Percentiles rank a stretch among this genome's conserved stretches.
Evolutionary conservation across 495 filamentous ascomycete genomes (phyloP).

Genomic region (Trichoderma virens): DNA sequence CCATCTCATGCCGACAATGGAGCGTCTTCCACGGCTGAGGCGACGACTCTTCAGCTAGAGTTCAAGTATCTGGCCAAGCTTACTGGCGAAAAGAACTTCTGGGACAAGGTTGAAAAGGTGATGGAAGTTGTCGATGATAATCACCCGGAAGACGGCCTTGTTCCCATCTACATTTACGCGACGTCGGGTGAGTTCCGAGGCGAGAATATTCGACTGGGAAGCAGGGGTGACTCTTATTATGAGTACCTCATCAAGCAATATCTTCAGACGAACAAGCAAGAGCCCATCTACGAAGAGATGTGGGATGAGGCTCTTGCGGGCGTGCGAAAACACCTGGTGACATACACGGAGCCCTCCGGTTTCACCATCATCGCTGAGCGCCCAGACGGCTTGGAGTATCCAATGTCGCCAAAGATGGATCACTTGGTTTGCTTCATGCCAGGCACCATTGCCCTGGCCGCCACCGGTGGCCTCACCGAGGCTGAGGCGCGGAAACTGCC

Average conservation of each 20-base stretch:
- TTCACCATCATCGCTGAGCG: conserved; percentile 85
- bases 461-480: conserved; percentile 69
- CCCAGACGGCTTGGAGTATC: conserved; percentile 58
- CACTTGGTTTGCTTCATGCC: conserved; percentile 97
- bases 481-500: conserved; percentile 62
- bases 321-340: conserved; percentile 84
- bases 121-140: conserved; percentile 85
- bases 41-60: conserved; percentile 86
- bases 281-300: conserved; percentile 81
- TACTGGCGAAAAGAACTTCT: conserved; percentile 86
- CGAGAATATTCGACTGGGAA: conserved; percentile 82
- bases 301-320: conserved; percentile 83
- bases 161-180: conserved; percentile 88
- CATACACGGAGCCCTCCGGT: conserved; percentile 70
- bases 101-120: conserved; percentile 82
- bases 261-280: conserved; percentile 79
- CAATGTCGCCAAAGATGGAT: conserved; percentile 86
- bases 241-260: conserved; percentile 98
- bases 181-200: conserved; percentile 69
- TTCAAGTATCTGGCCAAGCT: conserved; percentile 96
- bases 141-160: conserved; percentile 66
- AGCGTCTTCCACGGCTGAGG: conserved; percentile 88
- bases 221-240: conserved; percentile 93
- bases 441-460: conserved; percentile 85
- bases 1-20: conserved; percentile 78